phyloP scores from a whole-genome alignment of 192 early-diverging fungal genomes.

The Haplosporangium gracile region DNA sequence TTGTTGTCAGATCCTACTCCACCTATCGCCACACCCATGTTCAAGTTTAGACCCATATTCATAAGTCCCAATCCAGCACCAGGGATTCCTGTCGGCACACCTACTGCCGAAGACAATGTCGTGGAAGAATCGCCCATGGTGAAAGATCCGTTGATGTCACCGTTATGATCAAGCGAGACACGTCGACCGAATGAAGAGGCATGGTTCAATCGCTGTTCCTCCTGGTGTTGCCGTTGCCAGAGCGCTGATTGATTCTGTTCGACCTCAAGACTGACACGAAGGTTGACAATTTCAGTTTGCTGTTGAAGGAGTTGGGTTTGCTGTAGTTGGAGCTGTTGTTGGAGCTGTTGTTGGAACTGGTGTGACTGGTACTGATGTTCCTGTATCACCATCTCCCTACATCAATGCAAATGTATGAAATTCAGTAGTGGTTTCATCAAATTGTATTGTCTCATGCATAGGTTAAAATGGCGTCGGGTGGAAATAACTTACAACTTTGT shows the following conservation, averaged over 20 bases:
- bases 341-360: conserved; percentile 11
- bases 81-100: background rate
- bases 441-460: background rate
- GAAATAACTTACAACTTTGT: conserved; percentile 23
- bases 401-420: background rate
- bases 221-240: conserved; percentile 30
- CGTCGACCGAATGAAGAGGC: conserved; percentile 24
- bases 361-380: conserved; percentile 38
- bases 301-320: conserved; percentile 47
- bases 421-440: background rate
- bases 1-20: background rate
- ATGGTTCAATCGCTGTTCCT: conserved; percentile 24
- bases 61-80: background rate
- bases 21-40: conserved; percentile 7
- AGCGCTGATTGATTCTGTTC: conserved; percentile 39
- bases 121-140: conserved; percentile 31
- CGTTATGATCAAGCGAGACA: conserved; percentile 26
- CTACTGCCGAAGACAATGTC: background rate
- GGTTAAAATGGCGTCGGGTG: background rate
- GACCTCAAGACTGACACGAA: conserved; percentile 35
- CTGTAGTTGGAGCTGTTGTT: conserved; percentile 45
- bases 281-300: conserved; percentile 49
- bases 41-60: background rate
- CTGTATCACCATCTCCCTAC: conserved; percentile 33
- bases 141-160: conserved; percentile 36